These are phyloP conservation scores for Calonectria fujianensis DNA, from an alignment of 2,329 filamentous ascomycete species.

Conservation along the genomic window DNA sequence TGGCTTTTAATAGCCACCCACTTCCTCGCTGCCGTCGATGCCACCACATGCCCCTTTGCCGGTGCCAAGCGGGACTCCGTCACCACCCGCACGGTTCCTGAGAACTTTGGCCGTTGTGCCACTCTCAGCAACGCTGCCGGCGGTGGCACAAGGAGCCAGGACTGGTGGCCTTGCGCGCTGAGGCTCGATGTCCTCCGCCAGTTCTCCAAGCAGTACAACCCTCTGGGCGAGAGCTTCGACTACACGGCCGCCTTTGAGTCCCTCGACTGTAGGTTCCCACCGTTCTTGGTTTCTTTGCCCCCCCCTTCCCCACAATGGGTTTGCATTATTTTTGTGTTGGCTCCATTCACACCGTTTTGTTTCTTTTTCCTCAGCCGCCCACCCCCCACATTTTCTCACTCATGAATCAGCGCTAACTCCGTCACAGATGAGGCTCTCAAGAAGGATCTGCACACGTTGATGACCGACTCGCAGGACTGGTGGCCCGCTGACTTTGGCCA, in stretches of 20 bases:
- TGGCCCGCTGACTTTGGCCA: conserved; percentile 90
- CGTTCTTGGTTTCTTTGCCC: background rate
- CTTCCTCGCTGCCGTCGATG: conserved; percentile 11
- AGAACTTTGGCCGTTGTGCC: conserved; percentile 16
- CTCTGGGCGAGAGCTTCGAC: conserved; percentile 79
- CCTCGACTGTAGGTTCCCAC: conserved; percentile 70
- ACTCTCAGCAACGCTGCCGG: conserved; percentile 67
- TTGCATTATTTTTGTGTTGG: background rate
- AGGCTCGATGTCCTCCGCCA: conserved; percentile 84
- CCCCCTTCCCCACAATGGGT: no score
- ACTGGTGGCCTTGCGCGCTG: conserved; percentile 85
- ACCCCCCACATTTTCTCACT: background rate
- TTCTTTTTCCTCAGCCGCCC: no score
- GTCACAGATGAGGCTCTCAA: conserved; percentile 73
- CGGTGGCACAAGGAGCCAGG: conserved; percentile 79
- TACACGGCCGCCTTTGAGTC: conserved; percentile 83
- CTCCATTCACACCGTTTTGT: background rate
- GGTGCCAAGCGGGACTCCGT: conserved; percentile 4
- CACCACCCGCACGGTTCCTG: background rate
- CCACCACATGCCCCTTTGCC: conserved; percentile 11
- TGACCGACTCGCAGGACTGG: conserved; percentile 88
- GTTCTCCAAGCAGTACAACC: conserved; percentile 78
- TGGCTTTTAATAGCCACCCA: conserved; percentile 18
- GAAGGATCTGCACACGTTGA: conserved; percentile 80
- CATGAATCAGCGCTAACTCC: background rate